Percentiles rank a stretch among this genome's conserved stretches.
Evolutionary conservation across 345 rosid species (phyloP).

Genomic region (Lepidium africanum): DNA sequence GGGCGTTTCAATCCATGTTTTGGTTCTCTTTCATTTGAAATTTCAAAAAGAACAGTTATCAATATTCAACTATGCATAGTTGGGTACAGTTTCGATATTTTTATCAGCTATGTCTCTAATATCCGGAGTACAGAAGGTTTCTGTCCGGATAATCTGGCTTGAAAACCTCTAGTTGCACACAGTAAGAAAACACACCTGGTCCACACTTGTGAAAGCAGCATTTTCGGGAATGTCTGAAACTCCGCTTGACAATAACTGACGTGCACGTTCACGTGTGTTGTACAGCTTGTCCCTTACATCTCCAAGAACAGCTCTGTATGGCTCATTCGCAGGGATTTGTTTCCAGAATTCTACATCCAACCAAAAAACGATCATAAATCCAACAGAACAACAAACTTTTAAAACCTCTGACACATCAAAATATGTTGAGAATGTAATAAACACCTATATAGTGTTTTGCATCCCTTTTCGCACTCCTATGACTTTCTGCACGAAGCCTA

Average conservation of each 20-base stretch:
- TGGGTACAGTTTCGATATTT: neutral
- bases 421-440: neutral
- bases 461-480: constrained; percentile 58
- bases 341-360: constrained; percentile 86
- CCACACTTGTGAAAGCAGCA: constrained; percentile 57
- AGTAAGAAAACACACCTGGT: constrained; percentile 43
- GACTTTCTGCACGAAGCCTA: constrained; percentile 72
- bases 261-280: constrained; percentile 85
- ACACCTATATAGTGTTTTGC: constrained; percentile 93
- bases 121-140: neutral
- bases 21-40: neutral
- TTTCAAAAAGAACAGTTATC: neutral
- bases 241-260: constrained; percentile 69
- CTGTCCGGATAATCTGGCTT: neutral
- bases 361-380: neutral
- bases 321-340: constrained; percentile 77
- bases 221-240: constrained; percentile 85
- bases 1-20: neutral
- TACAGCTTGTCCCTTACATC: constrained; percentile 92
- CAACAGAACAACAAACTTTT: neutral
- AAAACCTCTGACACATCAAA: neutral
- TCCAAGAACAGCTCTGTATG: constrained; percentile 89
- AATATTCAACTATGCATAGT: neutral
- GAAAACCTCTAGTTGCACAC: neutral
- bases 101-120: neutral